Base-by-base conservation (phyloP, 2,329 filamentous ascomycete species). In the Hypoxylon sp. region DNA sequence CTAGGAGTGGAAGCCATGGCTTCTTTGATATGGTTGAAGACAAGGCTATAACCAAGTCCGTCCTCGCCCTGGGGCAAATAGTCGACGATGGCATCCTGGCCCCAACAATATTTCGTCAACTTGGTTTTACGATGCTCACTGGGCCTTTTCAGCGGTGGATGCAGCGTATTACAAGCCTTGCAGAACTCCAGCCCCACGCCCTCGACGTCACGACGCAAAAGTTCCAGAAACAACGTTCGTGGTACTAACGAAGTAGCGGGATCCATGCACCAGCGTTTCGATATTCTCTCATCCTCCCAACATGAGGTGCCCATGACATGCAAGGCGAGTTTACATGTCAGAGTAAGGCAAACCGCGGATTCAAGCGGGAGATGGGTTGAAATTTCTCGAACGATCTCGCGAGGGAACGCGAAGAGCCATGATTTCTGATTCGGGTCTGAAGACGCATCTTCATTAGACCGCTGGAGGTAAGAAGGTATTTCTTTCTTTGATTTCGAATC, bases 311-410 rank as follows among this genome's bases (percentile, higher is more conserved):
- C 56, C 15, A 59, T 7, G 6, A 42, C 15, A 15, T 31, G 32
- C 3, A 57, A n/a, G 11, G 54, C 54, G 13, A 57, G 54, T n/a
- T 59, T 51, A 31, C 56, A 59, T 5, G 56, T 51, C 11, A 59
- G 32, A 2, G 44, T 59, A 15, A 51, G 32, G 15, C 46, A 51
- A 15, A 59, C 5, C 10, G 19, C 15, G 1, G 56, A 59, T 42
- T 59, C 32, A 6, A 21, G 13, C 15, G 32, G 46, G 19, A 59
- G 46, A 35, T 42, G 15, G 8, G 46, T 39, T 50, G 32, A 31
- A 32, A 51, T 51, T 19, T 59, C 21, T 11, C 24, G 46, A 10
- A 51, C 6, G 24, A 59, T 24, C 46, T 59, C 56, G 5, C 31
- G 44, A 32, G 46, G 56, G 17, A 59, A 42, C 15, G n/a, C 13